Conservation (phyloP, 2,329 filamentous ascomycete species). For the Ophiostoma populinum region DNA sequence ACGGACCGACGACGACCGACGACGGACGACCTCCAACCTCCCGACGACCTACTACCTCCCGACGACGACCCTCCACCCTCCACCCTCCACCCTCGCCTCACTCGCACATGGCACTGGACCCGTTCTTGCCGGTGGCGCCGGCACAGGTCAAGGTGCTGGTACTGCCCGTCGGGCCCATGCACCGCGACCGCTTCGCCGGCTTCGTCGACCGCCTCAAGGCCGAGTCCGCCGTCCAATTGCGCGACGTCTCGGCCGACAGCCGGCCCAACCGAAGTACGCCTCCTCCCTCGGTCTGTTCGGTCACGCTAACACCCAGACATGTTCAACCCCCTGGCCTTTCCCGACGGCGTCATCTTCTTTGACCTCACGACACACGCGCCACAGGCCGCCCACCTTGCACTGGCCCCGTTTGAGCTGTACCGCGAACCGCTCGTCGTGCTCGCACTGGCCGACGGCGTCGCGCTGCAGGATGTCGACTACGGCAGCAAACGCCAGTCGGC, state of each 20-base stretch:
- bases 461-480: slow-evolving; percentile 39
- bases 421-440: slow-evolving; percentile 71
- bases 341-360: slow-evolving; percentile 72
- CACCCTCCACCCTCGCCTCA: too few species aligned
- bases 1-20: too few species aligned
- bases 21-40: too few species aligned
- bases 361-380: slow-evolving; percentile 68
- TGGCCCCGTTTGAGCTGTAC: slow-evolving; percentile 82
- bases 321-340: slow-evolving; percentile 84
- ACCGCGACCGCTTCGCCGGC: slow-evolving; percentile 57
- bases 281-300: slow-evolving; percentile 5
- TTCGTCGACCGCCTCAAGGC: slow-evolving; percentile 64
- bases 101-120: slow-evolving; percentile 31
- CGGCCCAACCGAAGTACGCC: slow-evolving; percentile 69
- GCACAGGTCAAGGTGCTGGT: slow-evolving; percentile 79
- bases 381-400: slow-evolving; percentile 58
- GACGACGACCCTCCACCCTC: too few species aligned
- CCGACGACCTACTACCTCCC: too few species aligned
- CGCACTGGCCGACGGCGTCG: slow-evolving; percentile 66
- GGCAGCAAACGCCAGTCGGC: slow-evolving; percentile 30
- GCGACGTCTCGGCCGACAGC: slow-evolving; percentile 72
- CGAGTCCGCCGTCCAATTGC: slow-evolving; percentile 67
- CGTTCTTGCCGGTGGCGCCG: slow-evolving; percentile 77
- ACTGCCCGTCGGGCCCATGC: slow-evolving; percentile 74
- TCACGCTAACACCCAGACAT: slow-evolving; percentile 42